A percentile compares a stretch with the other conserved stretches of the same genome.
Conservation (phyloP, 306 rosid genomes). For the Rosa persica region DNA sequence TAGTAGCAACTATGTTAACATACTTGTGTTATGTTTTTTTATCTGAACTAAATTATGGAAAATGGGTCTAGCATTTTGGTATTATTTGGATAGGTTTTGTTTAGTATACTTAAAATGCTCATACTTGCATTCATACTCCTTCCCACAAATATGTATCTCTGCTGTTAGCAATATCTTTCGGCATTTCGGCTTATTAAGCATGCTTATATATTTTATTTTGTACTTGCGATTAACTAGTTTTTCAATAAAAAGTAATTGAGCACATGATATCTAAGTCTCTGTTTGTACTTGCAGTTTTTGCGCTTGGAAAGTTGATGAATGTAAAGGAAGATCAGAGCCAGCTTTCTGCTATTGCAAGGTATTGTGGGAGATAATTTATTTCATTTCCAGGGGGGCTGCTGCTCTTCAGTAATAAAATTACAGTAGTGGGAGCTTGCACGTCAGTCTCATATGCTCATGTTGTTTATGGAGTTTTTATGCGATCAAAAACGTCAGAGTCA, state of each 20-base stretch:
- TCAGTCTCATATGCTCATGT: not conserved
- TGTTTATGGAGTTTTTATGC: not conserved
- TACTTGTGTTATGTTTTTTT: not conserved
- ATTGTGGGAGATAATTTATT: not conserved
- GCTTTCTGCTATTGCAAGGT: slow-evolving; percentile 97
- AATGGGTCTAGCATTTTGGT: too few species aligned
- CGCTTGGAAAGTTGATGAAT: slow-evolving; percentile 91
- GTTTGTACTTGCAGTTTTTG: slow-evolving; percentile 61
- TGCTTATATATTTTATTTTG: not conserved
- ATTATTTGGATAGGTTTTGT: too few species aligned
- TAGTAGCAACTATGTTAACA: too few species aligned
- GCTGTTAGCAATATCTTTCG: too few species aligned
- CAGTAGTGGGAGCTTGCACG: too few species aligned
- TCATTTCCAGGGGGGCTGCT: slow-evolving; percentile 17
- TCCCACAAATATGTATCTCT: too few species aligned
- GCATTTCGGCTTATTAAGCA: too few species aligned
- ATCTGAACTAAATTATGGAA: not conserved
- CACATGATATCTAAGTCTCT: not conserved
- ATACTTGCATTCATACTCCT: too few species aligned
- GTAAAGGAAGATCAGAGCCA: slow-evolving; percentile 86
- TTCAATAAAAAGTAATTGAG: not conserved
- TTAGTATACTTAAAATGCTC: too few species aligned
- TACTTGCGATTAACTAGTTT: not conserved
- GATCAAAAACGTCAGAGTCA: not conserved
- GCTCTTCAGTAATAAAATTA: not conserved